Conservation (phyloP, 2,329 filamentous ascomycete genomes). For the Torrubiella hemipterigena region DNA sequence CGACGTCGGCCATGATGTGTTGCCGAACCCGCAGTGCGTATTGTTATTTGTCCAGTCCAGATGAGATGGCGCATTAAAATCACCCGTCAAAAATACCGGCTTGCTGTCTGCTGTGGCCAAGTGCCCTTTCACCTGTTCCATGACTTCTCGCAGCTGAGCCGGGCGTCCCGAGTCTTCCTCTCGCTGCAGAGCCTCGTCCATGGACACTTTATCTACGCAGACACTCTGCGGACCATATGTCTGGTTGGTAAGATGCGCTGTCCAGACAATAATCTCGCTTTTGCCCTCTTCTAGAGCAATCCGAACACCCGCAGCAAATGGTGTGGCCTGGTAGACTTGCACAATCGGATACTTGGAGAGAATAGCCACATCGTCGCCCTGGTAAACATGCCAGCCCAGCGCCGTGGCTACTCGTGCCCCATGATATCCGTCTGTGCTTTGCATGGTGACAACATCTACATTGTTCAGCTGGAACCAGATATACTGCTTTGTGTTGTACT, state of each 20-base stretch:
- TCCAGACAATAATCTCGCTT: conserved; percentile 21
- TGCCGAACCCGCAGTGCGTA: conserved; percentile 21
- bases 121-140: conserved; percentile 18
- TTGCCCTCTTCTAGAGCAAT: conserved; percentile 20
- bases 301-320: conserved; percentile 17
- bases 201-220: conserved; percentile 21
- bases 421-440: conserved; percentile 20
- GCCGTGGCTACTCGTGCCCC: conserved; percentile 20
- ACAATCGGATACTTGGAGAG: conserved; percentile 26
- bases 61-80: conserved; percentile 31
- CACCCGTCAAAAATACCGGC: conserved; percentile 25
- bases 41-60: conserved; percentile 24
- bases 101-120: conserved; percentile 15
- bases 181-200: conserved; percentile 17
- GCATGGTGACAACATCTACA: conserved; percentile 23
- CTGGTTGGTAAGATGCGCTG: conserved; percentile 20
- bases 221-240: conserved; percentile 31
- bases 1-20: conserved; percentile 26
- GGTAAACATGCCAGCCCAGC: conserved; percentile 25
- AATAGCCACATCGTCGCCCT: conserved; percentile 19
- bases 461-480: conserved; percentile 16
- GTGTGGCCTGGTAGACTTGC: conserved; percentile 13
- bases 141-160: conserved; percentile 20
- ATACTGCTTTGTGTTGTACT: conserved; percentile 26
- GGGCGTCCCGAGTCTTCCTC: conserved; percentile 23